Percentiles rank a stretch among this genome's conserved stretches.
phyloP scores from a whole-genome alignment of 805 yeast species.

The Candida sphagnicola region DNA sequence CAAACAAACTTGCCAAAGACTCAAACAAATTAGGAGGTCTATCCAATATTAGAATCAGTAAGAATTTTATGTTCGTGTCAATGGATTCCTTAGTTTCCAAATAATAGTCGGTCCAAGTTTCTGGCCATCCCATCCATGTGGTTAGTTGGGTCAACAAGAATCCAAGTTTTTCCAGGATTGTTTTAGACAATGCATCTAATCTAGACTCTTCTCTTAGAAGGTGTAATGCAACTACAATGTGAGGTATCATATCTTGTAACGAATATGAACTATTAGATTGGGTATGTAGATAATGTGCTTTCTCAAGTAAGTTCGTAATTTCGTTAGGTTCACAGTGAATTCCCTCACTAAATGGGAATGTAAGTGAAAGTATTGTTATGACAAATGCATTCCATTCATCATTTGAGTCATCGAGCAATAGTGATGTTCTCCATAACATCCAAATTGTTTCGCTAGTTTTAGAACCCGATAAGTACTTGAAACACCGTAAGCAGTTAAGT shows the following conservation, averaged over 20 bases:
- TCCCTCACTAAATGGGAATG: slow-evolving; percentile 42
- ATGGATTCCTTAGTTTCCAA: slow-evolving; percentile 25
- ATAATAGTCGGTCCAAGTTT: slow-evolving; percentile 59
- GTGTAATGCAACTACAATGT: slow-evolving; percentile 66
- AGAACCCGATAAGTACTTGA: slow-evolving; percentile 55
- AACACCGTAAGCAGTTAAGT: slow-evolving; percentile 41
- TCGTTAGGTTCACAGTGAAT: slow-evolving; percentile 16
- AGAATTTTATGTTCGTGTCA: slow-evolving; percentile 38
- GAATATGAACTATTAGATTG: slow-evolving; percentile 32
- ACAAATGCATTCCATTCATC: slow-evolving; percentile 63
- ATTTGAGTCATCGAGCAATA: slow-evolving; percentile 33
- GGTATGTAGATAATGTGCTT: slow-evolving; percentile 24
- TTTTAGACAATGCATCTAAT: slow-evolving; percentile 46
- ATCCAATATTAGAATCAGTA: slow-evolving; percentile 43
- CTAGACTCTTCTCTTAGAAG: slow-evolving; percentile 70
- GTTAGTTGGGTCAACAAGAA: slow-evolving; percentile 57
- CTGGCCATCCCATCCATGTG: slow-evolving; percentile 72
- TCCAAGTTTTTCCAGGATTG: slow-evolving; percentile 41
- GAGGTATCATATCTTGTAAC: slow-evolving; percentile 55
- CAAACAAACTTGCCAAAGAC: slow-evolving; percentile 49
- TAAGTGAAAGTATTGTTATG: slow-evolving; percentile 45
- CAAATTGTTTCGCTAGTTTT: slow-evolving; percentile 54
- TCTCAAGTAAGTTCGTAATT: slow-evolving; percentile 26
- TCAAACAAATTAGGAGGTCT: slow-evolving; percentile 59
- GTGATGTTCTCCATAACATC: slow-evolving; percentile 60